phyloP scores from a whole-genome alignment of 306 rosid species.

The Aeschynomene evenia region DNA sequence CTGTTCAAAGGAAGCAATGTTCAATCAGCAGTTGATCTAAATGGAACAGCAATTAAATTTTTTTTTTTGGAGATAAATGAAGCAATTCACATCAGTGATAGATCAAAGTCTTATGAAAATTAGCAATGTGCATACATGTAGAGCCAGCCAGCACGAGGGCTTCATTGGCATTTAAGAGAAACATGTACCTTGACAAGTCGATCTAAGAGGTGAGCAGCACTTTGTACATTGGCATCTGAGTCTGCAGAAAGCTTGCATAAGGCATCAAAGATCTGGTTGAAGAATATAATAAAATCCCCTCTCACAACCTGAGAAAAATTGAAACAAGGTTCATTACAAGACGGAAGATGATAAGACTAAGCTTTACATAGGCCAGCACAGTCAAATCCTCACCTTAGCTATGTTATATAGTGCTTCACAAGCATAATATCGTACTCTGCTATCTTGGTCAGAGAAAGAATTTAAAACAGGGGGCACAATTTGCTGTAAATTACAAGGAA shows the following conservation, averaged over 20 bases:
- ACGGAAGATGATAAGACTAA: slow-evolving; percentile 23
- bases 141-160: background rate
- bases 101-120: slow-evolving; percentile 18
- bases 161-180: slow-evolving; percentile 9
- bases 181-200: slow-evolving; percentile 87
- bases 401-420: slow-evolving; percentile 97
- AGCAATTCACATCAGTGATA: slow-evolving; percentile 15
- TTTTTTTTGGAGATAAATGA: background rate
- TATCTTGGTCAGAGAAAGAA: slow-evolving; percentile 94
- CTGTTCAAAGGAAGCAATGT: slow-evolving; percentile 58
- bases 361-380: slow-evolving; percentile 17
- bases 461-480: slow-evolving; percentile 89
- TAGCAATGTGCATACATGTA: background rate
- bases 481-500: slow-evolving; percentile 63
- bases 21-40: slow-evolving; percentile 34
- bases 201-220: slow-evolving; percentile 98
- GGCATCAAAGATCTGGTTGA: slow-evolving; percentile 97
- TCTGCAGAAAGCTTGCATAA: slow-evolving; percentile 98
- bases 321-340: slow-evolving; percentile 35
- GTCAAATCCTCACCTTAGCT: slow-evolving; percentile 75
- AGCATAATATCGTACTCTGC: slow-evolving; percentile 99
- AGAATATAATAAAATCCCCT: slow-evolving; percentile 95
- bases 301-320: slow-evolving; percentile 82
- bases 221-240: slow-evolving; percentile 92
- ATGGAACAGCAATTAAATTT: slow-evolving; percentile 11